Evolutionary conservation across 1,139 yeast species (phyloP), one percentile per base, ranked within the genome.

Genomic region (Candida sp.): DNA sequence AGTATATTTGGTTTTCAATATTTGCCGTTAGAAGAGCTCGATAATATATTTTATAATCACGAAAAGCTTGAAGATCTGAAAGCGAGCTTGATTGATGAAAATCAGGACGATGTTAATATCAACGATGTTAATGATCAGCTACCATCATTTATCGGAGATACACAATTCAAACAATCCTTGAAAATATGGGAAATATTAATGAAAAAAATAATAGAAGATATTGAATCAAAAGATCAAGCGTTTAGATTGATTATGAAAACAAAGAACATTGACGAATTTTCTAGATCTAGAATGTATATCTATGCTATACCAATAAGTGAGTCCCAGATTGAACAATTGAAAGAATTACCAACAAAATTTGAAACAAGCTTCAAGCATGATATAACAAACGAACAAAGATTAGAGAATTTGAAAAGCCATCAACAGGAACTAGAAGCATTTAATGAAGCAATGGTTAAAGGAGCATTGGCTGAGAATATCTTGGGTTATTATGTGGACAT

Each of bases 1-100:
- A 72, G 82, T 38, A 79, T 91, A 57, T 87, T 93, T 63, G 99
- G 98, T 3, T 93, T 90, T 64, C 93, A 90, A 61, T 93, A 93
- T 61, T 63, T 93, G 23, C 93, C 96, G 1, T 65, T 90, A 40
- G 66, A 70, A 4, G 87, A 84, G 34, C 76, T 93, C 50, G 97
- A 93, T 59, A 58, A 61, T 40, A 54, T 70, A 1, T 68, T 63
- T 40, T 71, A 63, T 46, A 36, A 40, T 15, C 33, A 34, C 7
- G 22, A 30, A 21, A 21, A 29, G 15, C 19, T 25, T 36, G 38
- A 35, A 22, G 21, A 35, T 23, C 15, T 22, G 23, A 35, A 21
- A n/a, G 15, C 29, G 12, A 22, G 21, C 5, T 25, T 22, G 30
- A 19, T 21, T 11, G 19, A 27, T 11, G 35, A 34, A 19, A 30